These are phyloP conservation scores for Emergomyces africanus DNA, from an alignment of 2,329 filamentous ascomycete genomes.

Conservation along the genomic window DNA sequence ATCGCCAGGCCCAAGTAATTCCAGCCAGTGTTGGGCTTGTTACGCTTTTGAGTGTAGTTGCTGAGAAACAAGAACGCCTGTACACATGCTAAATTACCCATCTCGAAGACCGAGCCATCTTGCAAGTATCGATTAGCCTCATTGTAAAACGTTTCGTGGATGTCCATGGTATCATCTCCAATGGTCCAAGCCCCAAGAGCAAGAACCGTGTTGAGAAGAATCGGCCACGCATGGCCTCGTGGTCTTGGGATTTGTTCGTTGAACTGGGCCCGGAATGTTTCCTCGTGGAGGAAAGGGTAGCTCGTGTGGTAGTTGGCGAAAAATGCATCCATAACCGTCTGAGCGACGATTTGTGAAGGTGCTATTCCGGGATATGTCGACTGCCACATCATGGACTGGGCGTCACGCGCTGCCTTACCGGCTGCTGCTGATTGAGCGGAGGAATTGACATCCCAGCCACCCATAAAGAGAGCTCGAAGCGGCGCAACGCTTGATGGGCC, in stretches of 20 bases:
- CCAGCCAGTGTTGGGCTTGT: constrained; percentile 40
- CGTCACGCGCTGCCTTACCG: constrained; percentile 12
- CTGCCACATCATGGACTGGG: constrained; percentile 19
- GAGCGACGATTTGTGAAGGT: constrained; percentile 26
- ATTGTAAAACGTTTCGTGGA: constrained; percentile 26
- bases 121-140: constrained; percentile 35
- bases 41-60: constrained; percentile 39
- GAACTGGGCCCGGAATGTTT: constrained; percentile 36
- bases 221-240: constrained; percentile 32
- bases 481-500: constrained; percentile 29
- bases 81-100: constrained; percentile 37
- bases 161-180: constrained; percentile 30
- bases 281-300: constrained; percentile 38
- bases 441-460: background rate
- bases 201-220: constrained; percentile 33
- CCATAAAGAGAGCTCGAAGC: constrained; percentile 19
- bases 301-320: constrained; percentile 35
- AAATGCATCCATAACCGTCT: constrained; percentile 34
- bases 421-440: background rate
- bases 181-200: constrained; percentile 35
- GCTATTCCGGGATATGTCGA: constrained; percentile 18
- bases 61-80: constrained; percentile 36
- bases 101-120: constrained; percentile 35
- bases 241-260: constrained; percentile 32
- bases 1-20: constrained; percentile 38